These are phyloP conservation scores for Podaxis sp. DNA, from an alignment of 768 basidiomycete genomes.

Conservation along the genomic window DNA sequence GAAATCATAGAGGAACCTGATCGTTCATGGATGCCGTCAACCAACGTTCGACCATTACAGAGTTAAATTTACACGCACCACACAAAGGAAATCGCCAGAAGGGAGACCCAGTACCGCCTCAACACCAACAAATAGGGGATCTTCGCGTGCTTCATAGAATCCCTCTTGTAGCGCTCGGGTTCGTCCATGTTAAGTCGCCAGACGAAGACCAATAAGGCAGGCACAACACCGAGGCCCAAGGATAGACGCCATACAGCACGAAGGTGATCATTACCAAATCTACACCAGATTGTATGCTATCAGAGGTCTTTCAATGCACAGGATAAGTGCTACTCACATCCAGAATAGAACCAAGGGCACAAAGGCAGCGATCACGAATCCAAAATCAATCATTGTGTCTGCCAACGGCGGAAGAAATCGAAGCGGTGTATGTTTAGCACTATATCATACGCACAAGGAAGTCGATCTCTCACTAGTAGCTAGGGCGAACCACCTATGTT, in stretches of 20 bases:
- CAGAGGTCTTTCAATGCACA: slow-evolving; percentile 5
- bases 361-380: slow-evolving; percentile 78
- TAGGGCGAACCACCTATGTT: slow-evolving; percentile 83
- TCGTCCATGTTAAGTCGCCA: slow-evolving; percentile 89
- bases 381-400: slow-evolving; percentile 87
- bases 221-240: slow-evolving; percentile 80
- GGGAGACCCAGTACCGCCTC: slow-evolving; percentile 75
- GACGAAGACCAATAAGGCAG: slow-evolving; percentile 76
- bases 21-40: not conserved
- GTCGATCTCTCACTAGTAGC: slow-evolving; percentile 70
- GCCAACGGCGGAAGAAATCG: not conserved
- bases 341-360: slow-evolving; percentile 84
- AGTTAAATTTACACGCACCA: slow-evolving; percentile 49
- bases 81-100: slow-evolving; percentile 71
- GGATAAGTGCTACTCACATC: slow-evolving; percentile 56
- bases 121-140: slow-evolving; percentile 80
- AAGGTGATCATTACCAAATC: slow-evolving; percentile 77
- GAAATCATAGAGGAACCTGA: slow-evolving; percentile 77
- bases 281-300: slow-evolving; percentile 24
- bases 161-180: slow-evolving; percentile 68
- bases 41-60: not conserved
- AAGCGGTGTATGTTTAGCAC: too few relatives aligned
- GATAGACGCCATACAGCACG: slow-evolving; percentile 87
- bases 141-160: slow-evolving; percentile 73
- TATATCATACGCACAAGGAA: not conserved